Base-by-base conservation (phyloP, 2,329 filamentous ascomycete genomes). In the Diaporthe citriasiana region DNA sequence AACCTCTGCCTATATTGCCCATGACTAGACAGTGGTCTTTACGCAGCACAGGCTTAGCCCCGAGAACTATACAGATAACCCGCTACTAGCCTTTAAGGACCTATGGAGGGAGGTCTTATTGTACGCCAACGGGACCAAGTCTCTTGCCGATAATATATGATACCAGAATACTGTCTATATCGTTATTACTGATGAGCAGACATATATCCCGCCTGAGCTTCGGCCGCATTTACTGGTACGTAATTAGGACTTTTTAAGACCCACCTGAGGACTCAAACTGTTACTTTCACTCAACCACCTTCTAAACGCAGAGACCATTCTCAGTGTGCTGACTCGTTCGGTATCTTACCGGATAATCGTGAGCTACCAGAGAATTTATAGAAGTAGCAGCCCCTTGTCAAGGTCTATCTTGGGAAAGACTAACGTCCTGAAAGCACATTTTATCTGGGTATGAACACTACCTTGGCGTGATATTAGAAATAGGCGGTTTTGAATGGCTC, bases 111-210 rank as follows among this genome's bases (percentile, higher is more conserved):
- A 71, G 30, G 30, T 71, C 38, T 17, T 71, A 30, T 71, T 40
- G 27, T 38, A 71, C 22, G 33, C 63, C 9, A 25, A 57, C 35
- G 15, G 35, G 66, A 35, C n/a, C 17, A 19, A 59, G 55, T 38
- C 55, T 40, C 53, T 60, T n/a, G 30, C 55, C 69, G 42, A 71
- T 13, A n/a, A 71, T 71, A 30, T 3, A 6, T 22, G 40, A 38
- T 60, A 71, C 55, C 30, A 71, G 69, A 71, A 71, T 71, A 42
- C 42, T 3, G 40, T 71, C 42, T 71, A 59, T 60, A n/a, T 60
- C 69, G 38, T 71, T 8, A 71, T 60, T 15, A 71, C 55, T 47
- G 42, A 71, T 4, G 69, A 40, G 69, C 55, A 30, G 55, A 7
- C 0, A 60, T 60, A 71, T 7, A 40, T 35, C 30, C 69, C 42